Percentiles rank a stretch among this genome's conserved stretches.
These are phyloP conservation scores for Trametes cinnabarina DNA, from an alignment of 768 basidiomycete species.

Conservation along the genomic window DNA sequence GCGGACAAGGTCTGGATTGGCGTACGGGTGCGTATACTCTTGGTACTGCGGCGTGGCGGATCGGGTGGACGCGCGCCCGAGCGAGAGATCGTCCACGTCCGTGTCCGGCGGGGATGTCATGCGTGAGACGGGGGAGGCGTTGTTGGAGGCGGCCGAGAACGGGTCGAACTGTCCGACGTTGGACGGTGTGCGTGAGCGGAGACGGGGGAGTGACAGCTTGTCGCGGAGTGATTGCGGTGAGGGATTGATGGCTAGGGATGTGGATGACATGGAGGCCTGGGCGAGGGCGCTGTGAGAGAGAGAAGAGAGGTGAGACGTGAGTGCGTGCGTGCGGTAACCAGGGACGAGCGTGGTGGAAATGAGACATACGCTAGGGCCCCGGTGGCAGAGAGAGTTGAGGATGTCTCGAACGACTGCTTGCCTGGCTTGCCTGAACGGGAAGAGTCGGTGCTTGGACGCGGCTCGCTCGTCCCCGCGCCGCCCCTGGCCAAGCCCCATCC, in stretches of 20 bases:
- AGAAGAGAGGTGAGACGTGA: neutral
- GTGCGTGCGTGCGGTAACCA: neutral
- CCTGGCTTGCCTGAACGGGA: slow-evolving; percentile 47
- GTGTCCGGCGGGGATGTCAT: slow-evolving; percentile 8
- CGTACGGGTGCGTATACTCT: slow-evolving; percentile 67
- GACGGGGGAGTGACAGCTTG: slow-evolving; percentile 44
- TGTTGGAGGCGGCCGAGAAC: neutral
- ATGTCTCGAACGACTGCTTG: slow-evolving; percentile 60
- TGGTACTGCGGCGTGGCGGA: slow-evolving; percentile 28
- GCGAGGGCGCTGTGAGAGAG: slow-evolving; percentile 47
- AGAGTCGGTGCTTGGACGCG: slow-evolving; percentile 68
- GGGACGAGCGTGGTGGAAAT: neutral
- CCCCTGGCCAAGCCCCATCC: slow-evolving; percentile 41
- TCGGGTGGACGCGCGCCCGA: slow-evolving; percentile 32
- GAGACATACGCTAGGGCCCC: slow-evolving; percentile 59
- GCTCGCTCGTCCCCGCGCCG: slow-evolving; percentile 31
- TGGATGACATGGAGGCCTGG: slow-evolving; percentile 58
- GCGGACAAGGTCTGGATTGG: slow-evolving; percentile 66
- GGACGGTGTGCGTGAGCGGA: slow-evolving; percentile 33
- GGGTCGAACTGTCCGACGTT: slow-evolving; percentile 17
- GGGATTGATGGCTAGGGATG: slow-evolving; percentile 44
- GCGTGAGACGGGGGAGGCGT: slow-evolving; percentile 14
- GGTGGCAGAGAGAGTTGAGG: slow-evolving; percentile 49
- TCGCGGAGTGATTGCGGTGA: slow-evolving; percentile 36
- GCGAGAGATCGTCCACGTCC: slow-evolving; percentile 7